These are phyloP conservation scores for Entomortierella parvispora DNA, from an alignment of 192 early-diverging fungal species.

Conservation along the genomic window DNA sequence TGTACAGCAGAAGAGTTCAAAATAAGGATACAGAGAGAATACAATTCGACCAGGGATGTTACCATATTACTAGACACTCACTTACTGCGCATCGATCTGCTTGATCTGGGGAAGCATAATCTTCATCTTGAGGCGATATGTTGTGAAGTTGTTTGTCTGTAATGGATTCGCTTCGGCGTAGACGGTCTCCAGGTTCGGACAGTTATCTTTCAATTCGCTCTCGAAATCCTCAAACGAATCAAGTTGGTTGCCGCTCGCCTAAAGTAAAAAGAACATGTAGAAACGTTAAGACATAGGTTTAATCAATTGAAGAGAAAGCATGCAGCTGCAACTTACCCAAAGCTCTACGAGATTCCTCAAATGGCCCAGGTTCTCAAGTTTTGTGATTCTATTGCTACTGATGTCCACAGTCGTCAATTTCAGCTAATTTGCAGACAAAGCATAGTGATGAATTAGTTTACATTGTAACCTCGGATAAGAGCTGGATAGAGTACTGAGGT, in stretches of 20 bases:
- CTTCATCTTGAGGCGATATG: constrained; percentile 90
- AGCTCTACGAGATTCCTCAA: constrained; percentile 83
- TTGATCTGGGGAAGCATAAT: constrained; percentile 83
- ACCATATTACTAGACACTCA: constrained; percentile 21
- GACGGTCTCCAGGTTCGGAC: constrained; percentile 78
- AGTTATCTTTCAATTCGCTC: constrained; percentile 64
- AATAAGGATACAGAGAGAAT: no score
- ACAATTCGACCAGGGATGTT: no score
- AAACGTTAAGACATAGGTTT: no score
- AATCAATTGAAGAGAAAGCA: no score
- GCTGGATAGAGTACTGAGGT: not conserved
- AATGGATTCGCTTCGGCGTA: constrained; percentile 97
- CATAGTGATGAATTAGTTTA: not conserved
- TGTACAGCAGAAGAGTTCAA: no score
- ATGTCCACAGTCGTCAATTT: constrained; percentile 87
- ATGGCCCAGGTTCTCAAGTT: constrained; percentile 79
- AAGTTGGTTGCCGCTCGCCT: constrained; percentile 82
- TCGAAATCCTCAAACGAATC: constrained; percentile 83
- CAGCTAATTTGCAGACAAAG: constrained; percentile 24
- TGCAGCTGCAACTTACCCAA: constrained; percentile 72
- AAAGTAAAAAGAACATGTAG: constrained; percentile 1
- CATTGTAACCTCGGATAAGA: constrained; percentile 11
- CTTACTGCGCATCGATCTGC: constrained; percentile 92
- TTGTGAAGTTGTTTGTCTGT: constrained; percentile 76
- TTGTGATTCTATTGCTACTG: constrained; percentile 78